phyloP scores from a whole-genome alignment of 2,329 filamentous ascomycete species.

The Monosporascus sp. region DNA sequence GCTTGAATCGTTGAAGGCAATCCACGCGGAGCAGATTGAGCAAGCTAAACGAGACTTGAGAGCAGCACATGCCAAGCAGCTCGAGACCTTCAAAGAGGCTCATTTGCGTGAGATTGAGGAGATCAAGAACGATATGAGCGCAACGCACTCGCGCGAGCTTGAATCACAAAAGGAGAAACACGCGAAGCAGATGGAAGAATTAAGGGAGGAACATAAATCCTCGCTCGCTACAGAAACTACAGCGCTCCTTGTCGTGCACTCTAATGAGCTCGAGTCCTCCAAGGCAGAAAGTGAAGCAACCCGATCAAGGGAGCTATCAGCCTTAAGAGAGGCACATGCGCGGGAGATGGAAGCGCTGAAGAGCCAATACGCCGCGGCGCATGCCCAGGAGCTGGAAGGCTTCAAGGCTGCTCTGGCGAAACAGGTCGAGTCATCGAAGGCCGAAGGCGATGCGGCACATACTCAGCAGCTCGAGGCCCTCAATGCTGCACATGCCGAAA shows the following conservation, averaged over 20 bases:
- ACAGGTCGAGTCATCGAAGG: conserved; percentile 26
- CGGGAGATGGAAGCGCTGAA: conserved; percentile 23
- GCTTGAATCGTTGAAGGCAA: conserved; percentile 6
- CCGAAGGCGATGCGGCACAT: conserved; percentile 23
- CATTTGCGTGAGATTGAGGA: conserved; percentile 6
- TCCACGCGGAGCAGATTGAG: conserved; percentile 3
- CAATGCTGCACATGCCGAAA: conserved; percentile 24
- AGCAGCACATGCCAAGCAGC: conserved; percentile 7
- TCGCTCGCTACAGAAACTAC: conserved; percentile 19
- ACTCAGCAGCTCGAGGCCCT: conserved; percentile 24
- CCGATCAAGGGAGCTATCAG: conserved; percentile 20
- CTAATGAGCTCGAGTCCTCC: conserved; percentile 19
- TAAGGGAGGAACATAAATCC: conserved; percentile 13
- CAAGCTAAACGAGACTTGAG: conserved; percentile 4
- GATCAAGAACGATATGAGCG: conserved; percentile 1
- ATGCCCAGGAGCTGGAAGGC: conserved; percentile 23
- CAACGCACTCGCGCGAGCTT: conserved; percentile 4
- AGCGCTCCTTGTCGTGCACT: conserved; percentile 19
- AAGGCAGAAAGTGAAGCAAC: conserved; percentile 19
- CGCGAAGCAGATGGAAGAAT: conserved; percentile 14
- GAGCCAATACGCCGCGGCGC: conserved; percentile 21
- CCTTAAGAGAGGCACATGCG: conserved; percentile 21
- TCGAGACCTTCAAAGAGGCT: conserved; percentile 5
- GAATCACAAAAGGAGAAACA: conserved; percentile 5
- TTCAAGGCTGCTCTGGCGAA: conserved; percentile 26